Conservation (phyloP, 805 yeast species). For the Ogataea methanolica region DNA sequence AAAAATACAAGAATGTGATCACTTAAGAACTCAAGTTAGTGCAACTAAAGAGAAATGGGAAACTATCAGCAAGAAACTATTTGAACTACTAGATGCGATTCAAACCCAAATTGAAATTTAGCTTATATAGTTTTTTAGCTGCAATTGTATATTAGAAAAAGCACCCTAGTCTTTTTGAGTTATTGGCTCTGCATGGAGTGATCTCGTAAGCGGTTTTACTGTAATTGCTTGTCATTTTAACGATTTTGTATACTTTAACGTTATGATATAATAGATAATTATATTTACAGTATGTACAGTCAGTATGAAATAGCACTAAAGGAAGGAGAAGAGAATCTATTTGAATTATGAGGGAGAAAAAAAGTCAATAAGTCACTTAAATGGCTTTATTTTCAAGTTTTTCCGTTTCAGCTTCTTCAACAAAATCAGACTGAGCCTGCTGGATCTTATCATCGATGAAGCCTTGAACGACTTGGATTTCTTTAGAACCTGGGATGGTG, state of each 20-base stretch:
- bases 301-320: too few species aligned
- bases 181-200: too few species aligned
- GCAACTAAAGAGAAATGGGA: slow-evolving; percentile 24
- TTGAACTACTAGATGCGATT: slow-evolving; percentile 7
- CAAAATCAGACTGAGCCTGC: slow-evolving; percentile 16
- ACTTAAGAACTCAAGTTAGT: slow-evolving; percentile 13
- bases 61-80: slow-evolving; percentile 12
- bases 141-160: background rate
- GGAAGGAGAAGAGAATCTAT: background rate
- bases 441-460: slow-evolving; percentile 29
- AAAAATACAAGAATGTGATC: slow-evolving; percentile 25
- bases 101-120: slow-evolving; percentile 5
- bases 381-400: slow-evolving; percentile 1
- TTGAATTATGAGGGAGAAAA: background rate
- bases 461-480: slow-evolving; percentile 32
- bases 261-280: too few species aligned
- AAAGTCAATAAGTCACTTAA: background rate
- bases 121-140: background rate
- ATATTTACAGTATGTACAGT: background rate
- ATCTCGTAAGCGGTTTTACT: too few species aligned
- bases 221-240: too few species aligned
- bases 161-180: too few species aligned
- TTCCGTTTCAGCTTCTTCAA: slow-evolving; percentile 4
- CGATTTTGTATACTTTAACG: too few species aligned
- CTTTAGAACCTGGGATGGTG: slow-evolving; percentile 31